Conservation (phyloP, 2,329 filamentous ascomycete genomes). For the Neofusicoccum parvum region DNA sequence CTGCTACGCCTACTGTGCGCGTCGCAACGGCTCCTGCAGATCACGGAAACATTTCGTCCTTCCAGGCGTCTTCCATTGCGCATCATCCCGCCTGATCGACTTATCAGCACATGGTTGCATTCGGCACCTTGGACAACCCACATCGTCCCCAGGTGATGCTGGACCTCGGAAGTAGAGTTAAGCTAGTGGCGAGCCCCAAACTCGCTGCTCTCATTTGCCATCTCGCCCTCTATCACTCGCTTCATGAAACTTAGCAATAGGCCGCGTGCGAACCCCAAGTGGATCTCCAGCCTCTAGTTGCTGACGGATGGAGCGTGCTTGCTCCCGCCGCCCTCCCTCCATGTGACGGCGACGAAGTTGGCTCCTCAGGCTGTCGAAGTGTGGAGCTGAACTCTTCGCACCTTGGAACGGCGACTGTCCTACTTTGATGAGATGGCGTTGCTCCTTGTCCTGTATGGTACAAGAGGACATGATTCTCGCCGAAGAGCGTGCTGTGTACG, state of each 20-base stretch:
- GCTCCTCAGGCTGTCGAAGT: background rate
- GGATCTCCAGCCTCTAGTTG: constrained; percentile 2
- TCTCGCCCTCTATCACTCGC: background rate
- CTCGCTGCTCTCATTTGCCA: background rate
- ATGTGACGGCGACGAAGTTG: background rate
- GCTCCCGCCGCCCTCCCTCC: background rate
- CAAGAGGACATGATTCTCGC: no score
- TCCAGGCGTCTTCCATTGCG: constrained; percentile 6
- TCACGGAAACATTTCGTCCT: constrained; percentile 12
- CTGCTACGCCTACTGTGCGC: constrained; percentile 6
- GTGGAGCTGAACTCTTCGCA: background rate
- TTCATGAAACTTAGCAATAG: no score
- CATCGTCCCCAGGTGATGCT: background rate
- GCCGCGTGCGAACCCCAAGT: background rate
- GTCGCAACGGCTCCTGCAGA: constrained; percentile 13
- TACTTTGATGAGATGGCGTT: background rate
- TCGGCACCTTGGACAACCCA: background rate
- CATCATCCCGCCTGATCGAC: background rate
- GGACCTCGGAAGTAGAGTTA: background rate
- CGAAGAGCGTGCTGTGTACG: background rate
- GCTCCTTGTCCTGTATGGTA: no score
- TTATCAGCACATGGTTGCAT: constrained; percentile 1
- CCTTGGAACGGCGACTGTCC: background rate
- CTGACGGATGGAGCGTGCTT: background rate
- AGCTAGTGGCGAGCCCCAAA: background rate